Evolutionary conservation across 495 filamentous ascomycete species (phyloP).

Genomic region (Penicillium coffeae): DNA sequence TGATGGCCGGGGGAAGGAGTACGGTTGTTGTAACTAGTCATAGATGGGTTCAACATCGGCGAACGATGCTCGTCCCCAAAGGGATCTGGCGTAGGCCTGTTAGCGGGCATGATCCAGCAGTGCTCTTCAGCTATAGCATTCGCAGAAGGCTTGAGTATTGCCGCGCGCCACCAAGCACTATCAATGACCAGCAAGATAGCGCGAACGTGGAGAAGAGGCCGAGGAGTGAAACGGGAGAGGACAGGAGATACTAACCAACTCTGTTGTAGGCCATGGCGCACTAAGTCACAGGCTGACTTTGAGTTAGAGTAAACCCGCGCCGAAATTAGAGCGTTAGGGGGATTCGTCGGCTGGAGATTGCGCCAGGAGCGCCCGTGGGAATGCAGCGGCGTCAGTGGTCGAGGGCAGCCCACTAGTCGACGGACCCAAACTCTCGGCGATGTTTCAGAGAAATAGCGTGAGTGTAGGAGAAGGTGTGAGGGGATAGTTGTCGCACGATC

Average conservation of each 20-base stretch:
- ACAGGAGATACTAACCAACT: slow-evolving; percentile 53
- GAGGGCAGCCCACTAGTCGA: slow-evolving; percentile 11
- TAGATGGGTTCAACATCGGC: slow-evolving; percentile 47
- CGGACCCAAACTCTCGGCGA: slow-evolving; percentile 24
- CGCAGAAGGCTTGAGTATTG: background rate
- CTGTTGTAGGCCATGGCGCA: slow-evolving; percentile 61
- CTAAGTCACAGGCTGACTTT: slow-evolving; percentile 12
- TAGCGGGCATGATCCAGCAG: slow-evolving; percentile 8
- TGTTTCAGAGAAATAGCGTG: slow-evolving; percentile 23
- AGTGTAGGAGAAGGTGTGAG: background rate
- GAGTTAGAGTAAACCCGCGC: slow-evolving; percentile 23
- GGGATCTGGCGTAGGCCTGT: slow-evolving; percentile 32
- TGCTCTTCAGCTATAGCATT: slow-evolving; percentile 5
- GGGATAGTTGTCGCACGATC: slow-evolving; percentile 2
- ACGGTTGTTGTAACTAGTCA: slow-evolving; percentile 42
- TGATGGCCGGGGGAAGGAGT: slow-evolving; percentile 55
- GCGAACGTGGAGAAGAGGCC: slow-evolving; percentile 8
- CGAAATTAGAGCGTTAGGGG: slow-evolving; percentile 10
- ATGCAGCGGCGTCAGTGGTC: slow-evolving; percentile 16
- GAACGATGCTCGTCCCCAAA: slow-evolving; percentile 58
- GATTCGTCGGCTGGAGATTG: slow-evolving; percentile 27
- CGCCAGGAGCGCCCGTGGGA: slow-evolving; percentile 33
- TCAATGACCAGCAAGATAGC: slow-evolving; percentile 18
- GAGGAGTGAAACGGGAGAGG: slow-evolving; percentile 6
- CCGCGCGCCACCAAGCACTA: slow-evolving; percentile 10